Evolutionary conservation across 768 basidiomycete genomes (phyloP), one percentile per base, ranked within the genome.

Genomic region (Mycena vulgaris): DNA sequence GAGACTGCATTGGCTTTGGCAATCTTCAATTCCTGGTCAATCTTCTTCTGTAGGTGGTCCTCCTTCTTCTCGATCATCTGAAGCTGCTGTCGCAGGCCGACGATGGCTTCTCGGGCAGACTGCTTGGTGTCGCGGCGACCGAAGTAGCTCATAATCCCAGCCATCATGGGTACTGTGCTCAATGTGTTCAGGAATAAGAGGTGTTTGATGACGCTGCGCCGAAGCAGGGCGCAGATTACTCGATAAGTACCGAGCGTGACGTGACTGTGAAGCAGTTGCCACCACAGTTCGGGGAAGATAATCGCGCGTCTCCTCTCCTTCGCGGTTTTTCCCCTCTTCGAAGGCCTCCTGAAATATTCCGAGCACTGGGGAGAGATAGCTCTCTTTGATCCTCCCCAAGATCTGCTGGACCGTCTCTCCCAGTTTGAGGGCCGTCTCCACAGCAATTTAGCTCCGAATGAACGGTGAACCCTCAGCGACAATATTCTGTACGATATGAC

Each of bases 31-130:
- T 99, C 97, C 72, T 98, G 96, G 61, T 97, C 96, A 73, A 98
- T 94, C 90, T 97, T 96, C 90, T 94, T 96, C 87, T 93, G 92
- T 70, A 98, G 84, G 81, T 95, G 88, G 80, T 99, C 97, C 85
- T 98, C 98, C 87, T 97, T 98, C 95, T 98, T 99, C 89, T 98
- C 96, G 75, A 99, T 91, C 92, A 97, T 93, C 83, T 95, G 90
- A 71, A 98, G 88, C 80, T 99, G 96, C 83, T 97, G 93, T 77
- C 97, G 90, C 75, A 99, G 86, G 51, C 88, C 88, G 68, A 99
- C 93, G 80, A 99, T 99, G 55, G 98, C 95, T 79, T 98, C 95
- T 72, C 95, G 89, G 51, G 97, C 92, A 30, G 92, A 85, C 82
- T 93, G 90, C 81, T 94, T 95, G 27, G 95, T 88, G 78, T 97